Evolutionary conservation across 495 filamentous ascomycete genomes (phyloP), one percentile per base, ranked within the genome.

Genomic region (Aspergillus hancockii): DNA sequence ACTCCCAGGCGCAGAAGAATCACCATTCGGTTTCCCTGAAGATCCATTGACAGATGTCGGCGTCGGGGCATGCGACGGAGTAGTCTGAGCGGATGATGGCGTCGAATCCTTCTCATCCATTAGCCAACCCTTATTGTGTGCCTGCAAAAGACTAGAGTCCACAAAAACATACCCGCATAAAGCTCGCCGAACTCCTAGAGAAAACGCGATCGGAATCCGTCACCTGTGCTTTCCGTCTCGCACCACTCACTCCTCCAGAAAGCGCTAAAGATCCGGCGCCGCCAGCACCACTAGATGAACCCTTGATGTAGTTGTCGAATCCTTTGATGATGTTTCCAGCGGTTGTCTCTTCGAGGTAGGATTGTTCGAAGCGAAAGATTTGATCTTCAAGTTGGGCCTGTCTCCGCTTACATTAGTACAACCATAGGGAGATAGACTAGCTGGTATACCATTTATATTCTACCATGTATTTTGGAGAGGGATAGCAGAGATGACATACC

Each of bases 241-340:
- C 63, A 3, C 59, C 59, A 10, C 65, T 71, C 19, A 66, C 60
- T 14, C 72, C 63, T 6, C 68, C 63, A 7, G 68, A 59, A 74
- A 90, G 60, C 81, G 85, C 67, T 12, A 75, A 61, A 1, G 69
- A 73, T n/a, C 71, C 65, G 2, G 68, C 71, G 34, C 67, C 67
- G 40, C 71, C 68, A 3, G 72, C 61, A 22, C 61, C 60, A 60
- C 70, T 80, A 0, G 80, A 78, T 8, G 85, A 83, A 49, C 91
- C 91, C 69, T 98, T 98, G 77, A 96, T 93, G 74, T 97, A 98
- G 63, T 90, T 93, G 69, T 98, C 94, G 74, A 98, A 98, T 41
- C 94, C 94, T 61, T 87, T 90, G 75, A 98, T 92, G 68, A 98
- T 98, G 77, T 98, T 98, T 18, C 94, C 94, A 43, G 81, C 81